phyloP scores from a whole-genome alignment of 352 stramenopile species.

The Globisporangium splendens region DNA sequence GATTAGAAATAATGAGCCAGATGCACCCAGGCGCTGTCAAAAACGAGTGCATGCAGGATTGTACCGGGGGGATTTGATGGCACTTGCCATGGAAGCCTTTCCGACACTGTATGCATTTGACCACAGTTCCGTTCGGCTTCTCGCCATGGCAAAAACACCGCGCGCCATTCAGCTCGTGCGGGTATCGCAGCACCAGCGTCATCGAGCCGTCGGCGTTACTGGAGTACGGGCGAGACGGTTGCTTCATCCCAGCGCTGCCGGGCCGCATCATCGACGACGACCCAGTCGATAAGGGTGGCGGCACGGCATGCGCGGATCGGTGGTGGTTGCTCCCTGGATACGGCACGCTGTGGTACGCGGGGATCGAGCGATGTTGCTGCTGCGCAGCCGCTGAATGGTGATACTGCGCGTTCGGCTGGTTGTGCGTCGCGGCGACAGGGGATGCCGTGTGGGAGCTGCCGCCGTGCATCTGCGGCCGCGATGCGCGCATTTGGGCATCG shows the following conservation, averaged over 20 bases:
- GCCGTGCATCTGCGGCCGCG: conserved; percentile 15
- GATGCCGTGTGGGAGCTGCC: conserved; percentile 1
- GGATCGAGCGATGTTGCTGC: conserved; percentile 11
- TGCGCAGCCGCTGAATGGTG: background rate
- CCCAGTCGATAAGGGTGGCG: conserved; percentile 2
- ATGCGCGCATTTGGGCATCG: conserved; percentile 35
- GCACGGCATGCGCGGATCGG: background rate
- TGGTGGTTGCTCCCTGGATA: conserved; percentile 6
- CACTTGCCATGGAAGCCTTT: conserved; percentile 77
- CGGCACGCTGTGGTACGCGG: conserved; percentile 10
- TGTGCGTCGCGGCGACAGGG: background rate
- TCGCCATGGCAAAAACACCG: conserved; percentile 56
- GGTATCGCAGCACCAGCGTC: conserved; percentile 19
- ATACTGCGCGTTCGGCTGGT: conserved; percentile 1
- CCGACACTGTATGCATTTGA: conserved; percentile 49
- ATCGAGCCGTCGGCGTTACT: conserved; percentile 9
- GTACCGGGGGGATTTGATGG: conserved; percentile 60
- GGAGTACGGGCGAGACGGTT: background rate
- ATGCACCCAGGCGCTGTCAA: background rate
- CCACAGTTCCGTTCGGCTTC: conserved; percentile 25
- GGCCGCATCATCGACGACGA: background rate
- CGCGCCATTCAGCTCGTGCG: conserved; percentile 34
- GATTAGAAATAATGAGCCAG: background rate
- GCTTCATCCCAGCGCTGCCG: background rate
- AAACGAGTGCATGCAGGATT: conserved; percentile 1